Evolutionary conservation across 805 yeast genomes (phyloP), one percentile per base, ranked within the genome.

Genomic region (Barnettozyma botsteinii): DNA sequence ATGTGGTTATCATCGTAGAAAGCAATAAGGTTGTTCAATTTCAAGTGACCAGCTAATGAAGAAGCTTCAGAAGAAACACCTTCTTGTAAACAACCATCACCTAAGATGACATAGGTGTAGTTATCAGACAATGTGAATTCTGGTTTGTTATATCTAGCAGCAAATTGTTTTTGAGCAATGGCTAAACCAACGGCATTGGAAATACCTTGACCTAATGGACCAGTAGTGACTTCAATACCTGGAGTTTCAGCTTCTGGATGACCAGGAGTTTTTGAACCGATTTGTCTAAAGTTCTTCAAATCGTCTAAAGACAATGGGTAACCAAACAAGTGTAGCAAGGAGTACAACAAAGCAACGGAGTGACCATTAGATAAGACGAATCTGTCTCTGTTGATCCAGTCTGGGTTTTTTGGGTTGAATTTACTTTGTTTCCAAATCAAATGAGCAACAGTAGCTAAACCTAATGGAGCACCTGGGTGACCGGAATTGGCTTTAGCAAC

Each of bases 391-490:
- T 85, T 86, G 66, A 85, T 70, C 96, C 96, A 91, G 45, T 75
- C 70, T 50, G 96, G 91, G 76, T 85, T 81, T 69, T 81, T 75
- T 56, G 98, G 95, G 77, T 86, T 87, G 73, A 85, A 78, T 56
- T 69, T 81, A 83, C 89, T 73, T 60, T 77, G 77, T 64, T 79
- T 74, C 79, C 82, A 86, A 49, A 91, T 64, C 42, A 79, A 81
- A 66, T 91, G 97, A 48, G 97, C 95, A 46, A 89, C 81, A 33
- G 97, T 96, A 14, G 98, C 97, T 67, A 91, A 72, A 49, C 98
- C 98, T 77, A 91, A 79, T 57, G 98, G 98, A 39, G 98, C 98
- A 72, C 98, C 98, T 41, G 98, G 98, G 71, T 91, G 98, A 52
- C 98, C 98, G 46, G 96, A 83, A 69, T 91, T 84, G 57, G 97